These are phyloP conservation scores for Chrysoporthe deuterocubensis DNA, from an alignment of 2,329 filamentous ascomycete species.

Conservation along the genomic window DNA sequence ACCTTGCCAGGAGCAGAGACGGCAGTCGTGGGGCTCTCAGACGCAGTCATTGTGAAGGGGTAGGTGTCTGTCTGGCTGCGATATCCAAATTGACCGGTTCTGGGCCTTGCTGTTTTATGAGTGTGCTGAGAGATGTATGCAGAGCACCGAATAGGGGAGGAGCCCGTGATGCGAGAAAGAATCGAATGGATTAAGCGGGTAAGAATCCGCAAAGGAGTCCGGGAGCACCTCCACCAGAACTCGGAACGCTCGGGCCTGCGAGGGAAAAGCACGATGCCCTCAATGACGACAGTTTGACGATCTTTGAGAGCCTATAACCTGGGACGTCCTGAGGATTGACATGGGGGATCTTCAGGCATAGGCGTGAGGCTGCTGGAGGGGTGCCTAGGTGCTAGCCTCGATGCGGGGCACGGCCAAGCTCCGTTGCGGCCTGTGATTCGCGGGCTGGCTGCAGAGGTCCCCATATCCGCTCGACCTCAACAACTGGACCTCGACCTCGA, in stretches of 20 bases:
- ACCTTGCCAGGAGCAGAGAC: slow-evolving; percentile 97
- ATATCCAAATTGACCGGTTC: too few species aligned
- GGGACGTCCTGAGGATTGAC: neutral
- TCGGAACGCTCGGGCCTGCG: neutral
- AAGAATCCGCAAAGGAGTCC: neutral
- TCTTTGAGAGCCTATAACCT: neutral
- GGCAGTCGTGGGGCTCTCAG: slow-evolving; percentile 50
- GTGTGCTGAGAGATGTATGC: neutral
- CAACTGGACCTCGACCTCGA: neutral
- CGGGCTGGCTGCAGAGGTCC: neutral
- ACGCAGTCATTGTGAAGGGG: slow-evolving; percentile 13
- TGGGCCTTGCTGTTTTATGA: neutral
- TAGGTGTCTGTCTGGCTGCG: neutral
- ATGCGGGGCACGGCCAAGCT: slow-evolving; percentile 1
- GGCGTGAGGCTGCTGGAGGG: neutral
- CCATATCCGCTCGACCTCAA: neutral
- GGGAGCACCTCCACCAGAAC: neutral
- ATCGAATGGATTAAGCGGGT: neutral
- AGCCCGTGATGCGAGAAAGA: neutral
- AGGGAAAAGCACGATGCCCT: slow-evolving; percentile 7
- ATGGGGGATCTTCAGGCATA: slow-evolving; percentile 11
- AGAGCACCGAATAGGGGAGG: neutral
- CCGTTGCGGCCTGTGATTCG: neutral
- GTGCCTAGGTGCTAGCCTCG: neutral
- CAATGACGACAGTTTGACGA: slow-evolving; percentile 22